phyloP scores from a whole-genome alignment of 768 basidiomycete genomes.

The Jaapia argillacea region DNA sequence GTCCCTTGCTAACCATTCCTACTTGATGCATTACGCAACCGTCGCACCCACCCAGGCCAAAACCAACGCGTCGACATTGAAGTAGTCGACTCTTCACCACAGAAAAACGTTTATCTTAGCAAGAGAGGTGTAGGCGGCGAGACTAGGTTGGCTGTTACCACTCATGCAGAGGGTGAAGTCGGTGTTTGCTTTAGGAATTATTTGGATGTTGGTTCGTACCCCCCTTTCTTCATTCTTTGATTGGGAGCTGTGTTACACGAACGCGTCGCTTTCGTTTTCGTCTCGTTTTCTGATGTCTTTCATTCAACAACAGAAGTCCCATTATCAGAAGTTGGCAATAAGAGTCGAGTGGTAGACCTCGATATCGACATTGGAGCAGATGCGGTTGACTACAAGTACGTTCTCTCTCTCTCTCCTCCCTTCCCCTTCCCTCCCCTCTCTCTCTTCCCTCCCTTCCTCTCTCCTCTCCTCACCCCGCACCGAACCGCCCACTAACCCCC shows the following conservation, averaged over 20 bases:
- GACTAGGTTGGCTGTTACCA: constrained; percentile 87
- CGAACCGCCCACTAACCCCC: too few relatives aligned
- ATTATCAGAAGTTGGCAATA: constrained; percentile 34
- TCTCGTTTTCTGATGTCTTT: not conserved
- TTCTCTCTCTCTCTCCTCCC: constrained; percentile 5
- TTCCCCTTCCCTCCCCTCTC: not conserved
- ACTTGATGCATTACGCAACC: too few relatives aligned
- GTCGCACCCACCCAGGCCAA: too few relatives aligned
- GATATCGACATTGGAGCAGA: constrained; percentile 98
- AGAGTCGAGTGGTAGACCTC: constrained; percentile 71
- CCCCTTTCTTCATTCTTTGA: not conserved
- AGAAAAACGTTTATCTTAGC: constrained; percentile 82
- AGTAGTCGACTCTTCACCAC: constrained; percentile 80
- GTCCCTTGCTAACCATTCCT: too few relatives aligned
- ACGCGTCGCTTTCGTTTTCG: too few relatives aligned
- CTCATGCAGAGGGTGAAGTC: constrained; percentile 88
- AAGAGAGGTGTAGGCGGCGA: constrained; percentile 86
- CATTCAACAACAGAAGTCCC: constrained; percentile 39
- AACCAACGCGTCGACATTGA: constrained; percentile 88
- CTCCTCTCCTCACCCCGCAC: too few relatives aligned
- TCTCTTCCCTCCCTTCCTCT: too few relatives aligned
- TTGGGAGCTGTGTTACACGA: too few relatives aligned
- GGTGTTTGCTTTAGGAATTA: constrained; percentile 92
- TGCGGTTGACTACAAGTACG: constrained; percentile 97
- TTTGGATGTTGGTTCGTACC: constrained; percentile 58